Percentiles rank a stretch among this genome's conserved stretches.
These are phyloP conservation scores for Ilex asprella DNA, from an alignment of 257 asterid species.

Conservation along the genomic window DNA sequence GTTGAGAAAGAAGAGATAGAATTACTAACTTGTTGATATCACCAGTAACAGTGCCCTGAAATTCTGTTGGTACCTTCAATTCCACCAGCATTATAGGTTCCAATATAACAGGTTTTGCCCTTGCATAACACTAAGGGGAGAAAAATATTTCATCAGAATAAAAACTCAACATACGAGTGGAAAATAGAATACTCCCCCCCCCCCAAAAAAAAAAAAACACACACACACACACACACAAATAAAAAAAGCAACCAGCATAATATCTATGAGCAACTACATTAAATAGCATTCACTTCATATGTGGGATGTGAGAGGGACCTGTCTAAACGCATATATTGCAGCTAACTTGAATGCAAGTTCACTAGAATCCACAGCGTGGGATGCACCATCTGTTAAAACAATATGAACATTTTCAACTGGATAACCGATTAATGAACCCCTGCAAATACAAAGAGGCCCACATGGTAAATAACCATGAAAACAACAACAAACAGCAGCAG, in stretches of 20 bases:
- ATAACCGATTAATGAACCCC: conserved; percentile 98
- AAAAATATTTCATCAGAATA: neutral
- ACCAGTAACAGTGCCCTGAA: conserved; percentile 92
- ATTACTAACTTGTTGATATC: conserved; percentile 81
- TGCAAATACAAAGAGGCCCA: conserved; percentile 31
- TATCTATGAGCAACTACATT: too few relatives aligned
- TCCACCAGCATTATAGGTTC: conserved; percentile 98
- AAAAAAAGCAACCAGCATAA: neutral
- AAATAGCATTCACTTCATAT: neutral
- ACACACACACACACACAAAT: neutral
- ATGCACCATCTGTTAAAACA: conserved; percentile 81
- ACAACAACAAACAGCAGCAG: conserved; percentile 1
- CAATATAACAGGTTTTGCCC: conserved; percentile 84
- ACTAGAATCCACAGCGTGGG: conserved; percentile 98
- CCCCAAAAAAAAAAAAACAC: conserved; percentile 2
- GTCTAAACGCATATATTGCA: conserved; percentile 93
- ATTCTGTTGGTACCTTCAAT: conserved; percentile 76
- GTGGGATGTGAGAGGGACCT: conserved; percentile 42
- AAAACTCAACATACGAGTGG: neutral
- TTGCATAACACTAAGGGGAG: conserved; percentile 51
- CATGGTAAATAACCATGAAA: neutral
- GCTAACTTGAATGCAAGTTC: conserved; percentile 99
- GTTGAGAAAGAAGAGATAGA: conserved; percentile 3
- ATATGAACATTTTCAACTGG: conserved; percentile 91
- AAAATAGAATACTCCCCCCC: neutral